Evolutionary conservation across 345 rosid genomes (phyloP).

Genomic region (Turnera subulata): DNA sequence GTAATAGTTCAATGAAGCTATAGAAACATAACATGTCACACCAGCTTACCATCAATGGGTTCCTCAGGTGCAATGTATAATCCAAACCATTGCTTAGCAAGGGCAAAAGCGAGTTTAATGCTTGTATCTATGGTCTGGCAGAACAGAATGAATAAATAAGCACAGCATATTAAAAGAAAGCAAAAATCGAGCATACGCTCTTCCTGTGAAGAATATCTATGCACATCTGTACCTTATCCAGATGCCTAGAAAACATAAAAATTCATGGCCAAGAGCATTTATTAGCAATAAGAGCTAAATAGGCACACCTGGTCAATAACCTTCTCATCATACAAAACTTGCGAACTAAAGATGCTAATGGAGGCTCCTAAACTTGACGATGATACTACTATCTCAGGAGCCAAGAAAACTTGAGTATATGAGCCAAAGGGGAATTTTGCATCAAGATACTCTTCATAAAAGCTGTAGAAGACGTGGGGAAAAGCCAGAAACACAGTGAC

Average conservation of each 20-base stretch:
- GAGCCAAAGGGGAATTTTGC: conserved; percentile 88
- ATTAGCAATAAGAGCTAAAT: neutral
- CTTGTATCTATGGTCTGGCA: conserved; percentile 83
- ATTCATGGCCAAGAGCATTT: no score
- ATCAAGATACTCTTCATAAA: conserved; percentile 86
- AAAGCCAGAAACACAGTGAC: conserved; percentile 16
- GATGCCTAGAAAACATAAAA: no score
- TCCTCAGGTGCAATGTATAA: conserved; percentile 71
- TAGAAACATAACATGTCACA: conserved; percentile 18
- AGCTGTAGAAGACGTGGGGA: conserved; percentile 44
- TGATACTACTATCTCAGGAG: conserved; percentile 82
- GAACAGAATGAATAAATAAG: no score
- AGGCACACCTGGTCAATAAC: conserved; percentile 81
- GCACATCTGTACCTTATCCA: no score
- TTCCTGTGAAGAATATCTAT: no score
- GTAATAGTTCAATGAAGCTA: conserved; percentile 9
- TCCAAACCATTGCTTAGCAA: conserved; percentile 99
- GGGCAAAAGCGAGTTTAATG: conserved; percentile 80
- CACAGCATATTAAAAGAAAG: neutral
- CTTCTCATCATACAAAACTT: conserved; percentile 77
- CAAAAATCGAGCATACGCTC: neutral
- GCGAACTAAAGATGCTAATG: conserved; percentile 71
- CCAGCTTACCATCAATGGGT: conserved; percentile 77
- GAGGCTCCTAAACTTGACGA: conserved; percentile 80
- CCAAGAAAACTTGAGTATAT: conserved; percentile 82